phyloP scores from a whole-genome alignment of 75 land plant genomes.

The Picea glauca region DNA sequence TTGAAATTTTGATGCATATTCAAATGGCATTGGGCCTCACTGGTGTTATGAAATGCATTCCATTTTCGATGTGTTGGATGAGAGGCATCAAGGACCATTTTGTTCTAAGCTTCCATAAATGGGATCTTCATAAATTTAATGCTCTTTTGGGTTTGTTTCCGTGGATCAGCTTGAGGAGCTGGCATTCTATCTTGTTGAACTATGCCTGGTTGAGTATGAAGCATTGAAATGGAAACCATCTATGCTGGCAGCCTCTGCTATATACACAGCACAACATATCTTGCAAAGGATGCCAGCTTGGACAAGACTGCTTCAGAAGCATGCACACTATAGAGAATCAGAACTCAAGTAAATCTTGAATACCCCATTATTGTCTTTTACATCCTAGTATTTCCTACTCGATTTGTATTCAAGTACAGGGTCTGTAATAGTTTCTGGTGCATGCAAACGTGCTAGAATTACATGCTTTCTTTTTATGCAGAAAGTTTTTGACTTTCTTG shows the following conservation, averaged over 20 bases:
- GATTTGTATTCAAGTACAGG: background rate
- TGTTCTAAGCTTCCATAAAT: no score
- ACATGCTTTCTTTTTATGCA: background rate
- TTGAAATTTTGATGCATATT: no score
- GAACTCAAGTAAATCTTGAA: slow-evolving; percentile 48
- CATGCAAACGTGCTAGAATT: background rate
- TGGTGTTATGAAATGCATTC: background rate
- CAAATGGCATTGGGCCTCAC: no score
- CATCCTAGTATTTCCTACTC: background rate
- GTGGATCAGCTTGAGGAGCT: slow-evolving; percentile 58
- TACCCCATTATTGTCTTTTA: no score
- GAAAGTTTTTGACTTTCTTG: background rate
- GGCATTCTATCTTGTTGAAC: slow-evolving; percentile 70
- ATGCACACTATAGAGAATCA: slow-evolving; percentile 59
- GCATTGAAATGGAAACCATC: slow-evolving; percentile 67
- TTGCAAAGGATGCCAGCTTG: slow-evolving; percentile 48
- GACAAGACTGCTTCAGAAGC: slow-evolving; percentile 55
- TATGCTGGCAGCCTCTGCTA: slow-evolving; percentile 69
- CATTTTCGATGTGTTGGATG: no score
- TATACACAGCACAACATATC: slow-evolving; percentile 59
- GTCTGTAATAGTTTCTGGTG: background rate
- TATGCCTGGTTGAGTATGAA: slow-evolving; percentile 72
- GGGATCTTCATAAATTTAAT: no score
- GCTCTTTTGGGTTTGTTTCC: no score
- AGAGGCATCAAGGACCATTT: no score